Evolutionary conservation across 1,284 basidiomycete species (phyloP).

Genomic region (Tranzscheliella williamsii): DNA sequence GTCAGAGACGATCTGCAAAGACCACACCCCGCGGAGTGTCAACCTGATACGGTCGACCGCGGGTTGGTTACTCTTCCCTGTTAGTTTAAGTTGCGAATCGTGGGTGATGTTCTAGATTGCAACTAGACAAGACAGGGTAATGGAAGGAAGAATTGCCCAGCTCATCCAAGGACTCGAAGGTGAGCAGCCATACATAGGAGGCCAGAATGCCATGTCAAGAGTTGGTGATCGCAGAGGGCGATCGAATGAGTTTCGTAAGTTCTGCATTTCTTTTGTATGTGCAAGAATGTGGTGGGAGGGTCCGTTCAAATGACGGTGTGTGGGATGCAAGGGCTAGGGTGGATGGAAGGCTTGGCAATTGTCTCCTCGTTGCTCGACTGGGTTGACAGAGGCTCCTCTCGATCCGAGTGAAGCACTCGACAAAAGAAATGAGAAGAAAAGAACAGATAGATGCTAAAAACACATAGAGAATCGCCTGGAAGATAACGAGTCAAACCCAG

Average conservation of each 20-base stretch:
- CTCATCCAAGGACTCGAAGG: neutral
- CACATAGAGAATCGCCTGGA: conserved; percentile 14
- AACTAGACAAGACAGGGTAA: conserved; percentile 38
- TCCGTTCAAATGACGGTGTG: neutral
- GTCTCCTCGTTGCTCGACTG: no score
- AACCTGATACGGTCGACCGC: neutral
- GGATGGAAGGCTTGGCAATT: no score
- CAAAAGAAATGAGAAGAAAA: conserved; percentile 33
- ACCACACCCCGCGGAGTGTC: neutral
- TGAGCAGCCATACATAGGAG: neutral
- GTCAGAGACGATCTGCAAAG: conserved; percentile 49
- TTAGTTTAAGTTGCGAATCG: conserved; percentile 47
- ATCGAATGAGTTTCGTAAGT: conserved; percentile 16
- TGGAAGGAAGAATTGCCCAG: neutral
- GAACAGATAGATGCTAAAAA: conserved; percentile 27
- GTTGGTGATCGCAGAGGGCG: neutral
- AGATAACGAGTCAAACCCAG: no score
- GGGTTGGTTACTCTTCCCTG: conserved; percentile 46
- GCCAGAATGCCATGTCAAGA: neutral
- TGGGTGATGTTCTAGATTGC: conserved; percentile 12
- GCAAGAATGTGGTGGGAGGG: conserved; percentile 2
- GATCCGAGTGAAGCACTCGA: conserved; percentile 3
- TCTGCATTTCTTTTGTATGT: conserved; percentile 32
- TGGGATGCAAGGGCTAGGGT: conserved; percentile 7
- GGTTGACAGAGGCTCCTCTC: no score